A percentile compares a stretch with the other conserved stretches of the same genome.
These are phyloP conservation scores for Leishmania major DNA, from an alignment of 208 protist genomes.

Conservation along the genomic window DNA sequence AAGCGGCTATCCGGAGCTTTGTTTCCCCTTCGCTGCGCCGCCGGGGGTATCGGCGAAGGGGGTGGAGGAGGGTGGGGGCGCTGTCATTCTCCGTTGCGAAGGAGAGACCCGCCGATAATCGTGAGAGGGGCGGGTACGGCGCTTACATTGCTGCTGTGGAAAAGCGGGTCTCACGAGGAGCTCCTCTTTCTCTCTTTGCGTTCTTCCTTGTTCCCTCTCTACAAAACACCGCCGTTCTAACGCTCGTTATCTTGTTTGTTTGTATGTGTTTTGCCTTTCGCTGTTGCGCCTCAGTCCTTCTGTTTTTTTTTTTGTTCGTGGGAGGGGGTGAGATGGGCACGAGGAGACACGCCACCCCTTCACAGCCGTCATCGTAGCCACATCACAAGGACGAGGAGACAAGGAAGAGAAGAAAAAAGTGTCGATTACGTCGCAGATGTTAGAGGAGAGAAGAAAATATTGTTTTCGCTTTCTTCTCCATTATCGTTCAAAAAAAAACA, in stretches of 20 bases:
- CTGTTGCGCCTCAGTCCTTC: not conserved
- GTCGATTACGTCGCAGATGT: not conserved
- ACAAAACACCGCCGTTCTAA: not conserved
- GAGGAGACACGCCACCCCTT: not conserved
- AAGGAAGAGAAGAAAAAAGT: not conserved
- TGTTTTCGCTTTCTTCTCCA: not conserved
- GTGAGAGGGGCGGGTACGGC: not conserved
- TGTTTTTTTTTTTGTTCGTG: not conserved
- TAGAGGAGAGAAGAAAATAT: not conserved
- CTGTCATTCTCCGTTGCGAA: not conserved
- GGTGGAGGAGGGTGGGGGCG: no score
- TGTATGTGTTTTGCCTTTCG: not conserved
- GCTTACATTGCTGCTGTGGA: not conserved
- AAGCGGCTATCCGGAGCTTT: not conserved
- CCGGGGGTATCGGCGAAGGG: not conserved
- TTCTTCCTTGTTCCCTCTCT: not conserved
- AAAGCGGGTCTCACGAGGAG: not conserved
- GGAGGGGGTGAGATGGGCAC: not conserved
- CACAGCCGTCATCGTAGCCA: not conserved
- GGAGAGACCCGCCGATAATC: not conserved
- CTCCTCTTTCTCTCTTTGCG: not conserved
- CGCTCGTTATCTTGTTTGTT: not conserved
- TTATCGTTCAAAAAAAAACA: constrained; percentile 1
- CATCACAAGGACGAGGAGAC: not conserved
- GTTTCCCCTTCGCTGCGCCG: not conserved